These are phyloP conservation scores for Acacia melanoxylon DNA, from an alignment of 306 rosid genomes.

Conservation along the genomic window DNA sequence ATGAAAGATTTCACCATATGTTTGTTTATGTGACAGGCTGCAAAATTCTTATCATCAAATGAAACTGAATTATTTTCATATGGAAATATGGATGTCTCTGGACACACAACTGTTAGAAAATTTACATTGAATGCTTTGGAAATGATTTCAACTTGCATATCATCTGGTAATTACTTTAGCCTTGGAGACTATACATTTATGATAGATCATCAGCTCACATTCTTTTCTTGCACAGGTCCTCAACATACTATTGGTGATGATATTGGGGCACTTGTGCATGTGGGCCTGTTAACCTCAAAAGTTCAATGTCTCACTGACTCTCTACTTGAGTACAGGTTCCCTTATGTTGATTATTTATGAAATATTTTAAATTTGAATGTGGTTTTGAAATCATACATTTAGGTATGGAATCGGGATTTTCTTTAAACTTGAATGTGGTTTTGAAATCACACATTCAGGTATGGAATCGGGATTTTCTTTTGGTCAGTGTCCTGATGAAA, in stretches of 20 bases:
- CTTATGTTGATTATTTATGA: conserved; percentile 9
- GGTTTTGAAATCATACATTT: conserved; percentile 1
- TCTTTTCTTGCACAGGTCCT: conserved; percentile 47
- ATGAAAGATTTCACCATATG: conserved; percentile 14
- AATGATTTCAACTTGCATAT: conserved; percentile 37
- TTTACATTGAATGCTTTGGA: conserved; percentile 47
- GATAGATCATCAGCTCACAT: not conserved
- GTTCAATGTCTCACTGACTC: conserved; percentile 66
- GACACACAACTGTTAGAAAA: conserved; percentile 47
- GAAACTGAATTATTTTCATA: conserved; percentile 45
- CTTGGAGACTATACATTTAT: conserved; percentile 24
- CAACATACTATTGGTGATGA: conserved; percentile 52
- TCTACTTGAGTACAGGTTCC: conserved; percentile 82
- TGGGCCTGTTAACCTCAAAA: conserved; percentile 62
- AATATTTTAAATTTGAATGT: conserved; percentile 10
- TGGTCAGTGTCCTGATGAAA: not conserved
- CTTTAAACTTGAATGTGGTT: not conserved
- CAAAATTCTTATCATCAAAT: conserved; percentile 44
- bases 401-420: conserved; percentile 5
- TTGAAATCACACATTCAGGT: conserved; percentile 9
- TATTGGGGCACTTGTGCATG: conserved; percentile 32
- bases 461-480: not conserved
- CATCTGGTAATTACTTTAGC: conserved; percentile 49
- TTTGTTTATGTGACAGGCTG: conserved; percentile 60
- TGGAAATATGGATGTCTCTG: conserved; percentile 45